Conservation (phyloP, 2,329 filamentous ascomycete species). For the Diaporthe sp. region DNA sequence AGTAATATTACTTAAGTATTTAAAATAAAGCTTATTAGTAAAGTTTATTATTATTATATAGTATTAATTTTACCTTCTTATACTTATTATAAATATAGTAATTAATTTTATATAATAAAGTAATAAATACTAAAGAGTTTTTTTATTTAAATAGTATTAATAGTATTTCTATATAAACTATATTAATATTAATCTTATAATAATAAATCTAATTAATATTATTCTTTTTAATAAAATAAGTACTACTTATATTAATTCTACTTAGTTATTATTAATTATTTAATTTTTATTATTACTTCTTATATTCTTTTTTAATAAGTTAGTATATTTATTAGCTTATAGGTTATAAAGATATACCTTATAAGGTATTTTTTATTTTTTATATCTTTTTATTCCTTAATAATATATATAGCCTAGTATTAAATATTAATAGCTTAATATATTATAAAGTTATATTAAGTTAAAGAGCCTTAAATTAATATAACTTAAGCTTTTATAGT, state of each 20-base stretch:
- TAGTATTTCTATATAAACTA: not conserved
- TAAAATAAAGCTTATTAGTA: not conserved
- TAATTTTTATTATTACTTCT: not conserved
- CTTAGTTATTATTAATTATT: not conserved
- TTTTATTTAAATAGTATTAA: not conserved
- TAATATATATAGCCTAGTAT: not conserved
- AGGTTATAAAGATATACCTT: not conserved
- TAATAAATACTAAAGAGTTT: not conserved
- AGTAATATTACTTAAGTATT: not conserved
- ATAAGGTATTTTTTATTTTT: too few relatives aligned
- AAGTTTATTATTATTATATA: not conserved
- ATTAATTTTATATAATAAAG: not conserved
- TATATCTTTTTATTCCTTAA: not conserved
- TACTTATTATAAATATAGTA: not conserved
- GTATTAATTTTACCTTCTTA: not conserved
- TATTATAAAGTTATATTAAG: not conserved
- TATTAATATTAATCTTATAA: not conserved
- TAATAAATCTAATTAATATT: not conserved
- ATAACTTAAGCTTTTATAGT: not conserved
- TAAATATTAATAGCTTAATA: not conserved
- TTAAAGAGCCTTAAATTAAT: not conserved
- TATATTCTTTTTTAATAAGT: not conserved
- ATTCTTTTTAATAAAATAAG: not conserved
- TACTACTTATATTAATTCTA: not conserved
- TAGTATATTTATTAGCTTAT: not conserved